A percentile compares a stretch with the other conserved stretches of the same genome.
Conservation (phyloP, 169 alveolate species). For the Cryptosporidium ryanae region DNA sequence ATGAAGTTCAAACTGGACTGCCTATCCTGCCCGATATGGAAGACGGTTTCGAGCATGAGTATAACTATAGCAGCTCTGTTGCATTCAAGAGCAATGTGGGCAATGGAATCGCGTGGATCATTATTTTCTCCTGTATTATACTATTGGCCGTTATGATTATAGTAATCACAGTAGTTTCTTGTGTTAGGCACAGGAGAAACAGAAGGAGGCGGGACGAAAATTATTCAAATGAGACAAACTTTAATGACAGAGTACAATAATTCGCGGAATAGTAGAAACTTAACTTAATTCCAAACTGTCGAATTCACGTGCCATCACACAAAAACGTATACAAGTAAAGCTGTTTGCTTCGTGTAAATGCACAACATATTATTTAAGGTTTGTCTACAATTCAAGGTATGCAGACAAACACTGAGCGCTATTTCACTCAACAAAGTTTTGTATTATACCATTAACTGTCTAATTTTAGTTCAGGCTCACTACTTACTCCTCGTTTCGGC, state of each 20-base stretch:
- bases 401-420: too few species aligned
- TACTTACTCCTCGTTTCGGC: too few species aligned
- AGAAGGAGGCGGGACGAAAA: slow-evolving; percentile 35
- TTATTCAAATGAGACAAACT: background rate
- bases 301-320: too few species aligned
- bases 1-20: slow-evolving; percentile 29
- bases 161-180: slow-evolving; percentile 30
- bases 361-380: too few species aligned
- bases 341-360: too few species aligned
- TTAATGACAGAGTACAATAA: background rate
- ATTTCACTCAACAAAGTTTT: too few species aligned
- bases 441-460: too few species aligned
- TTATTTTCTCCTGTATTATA: slow-evolving; percentile 21
- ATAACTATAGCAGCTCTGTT: slow-evolving; percentile 21
- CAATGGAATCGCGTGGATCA: slow-evolving; percentile 49
- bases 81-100: slow-evolving; percentile 1
- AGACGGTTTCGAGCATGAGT: background rate
- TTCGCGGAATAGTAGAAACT: too few species aligned
- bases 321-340: too few species aligned
- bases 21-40: slow-evolving; percentile 29
- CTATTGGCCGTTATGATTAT: slow-evolving; percentile 36
- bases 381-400: too few species aligned
- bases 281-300: too few species aligned
- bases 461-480: too few species aligned
- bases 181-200: slow-evolving; percentile 32